Base-by-base conservation (phyloP, 345 rosid species). In the Iberis pinnata region DNA sequence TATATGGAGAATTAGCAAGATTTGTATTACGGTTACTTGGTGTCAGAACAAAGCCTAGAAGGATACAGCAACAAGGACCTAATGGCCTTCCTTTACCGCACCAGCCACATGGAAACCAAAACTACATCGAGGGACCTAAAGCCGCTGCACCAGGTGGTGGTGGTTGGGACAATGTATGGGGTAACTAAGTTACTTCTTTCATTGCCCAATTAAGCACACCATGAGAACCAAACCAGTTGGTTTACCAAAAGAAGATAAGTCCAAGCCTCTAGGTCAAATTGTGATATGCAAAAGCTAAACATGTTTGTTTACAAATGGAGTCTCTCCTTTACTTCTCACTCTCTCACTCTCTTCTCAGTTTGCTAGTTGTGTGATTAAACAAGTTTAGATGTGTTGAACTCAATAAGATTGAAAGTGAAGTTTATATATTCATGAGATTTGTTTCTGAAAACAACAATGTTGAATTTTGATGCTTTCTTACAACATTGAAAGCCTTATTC, bases 131-230 rank as follows among this genome's bases (percentile, higher is more conserved):
- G 69, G 95, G 87, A 5, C 94, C 90, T 8, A 85, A 83, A 75
- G 61, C 67, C 7, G 45, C 53, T 60, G 88, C 78, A 63, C 88
- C 89, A 38, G 57, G 70, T 19, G 61, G 60, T 57, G 70, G 86
- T 64, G 81, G 72, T 50, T 88, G 99, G 99, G 99, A 85, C 65
- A 86, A 71, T 70, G 90, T 85, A 13, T 92, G 97, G 99, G 94
- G 90, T 24, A 63, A 58, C 41, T 79, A 74, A 62, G 45, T 41
- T 51, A 22, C 22, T 41, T 15, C n/a, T 29, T 50, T 61, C 58
- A 22, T 24, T 37, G 29, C 33, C 18, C 35, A 20, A 54, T 22
- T 2, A 19, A 6, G 43, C 14, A 50, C 36, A 35, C 27, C 41
- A 18, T 20, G 20, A 37, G 18, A 37, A 37, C 35, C 61, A 26